These are phyloP conservation scores for Climacium dendroides DNA, from an alignment of 225 moss, liverwort and hornwort species.

Conservation along the genomic window DNA sequence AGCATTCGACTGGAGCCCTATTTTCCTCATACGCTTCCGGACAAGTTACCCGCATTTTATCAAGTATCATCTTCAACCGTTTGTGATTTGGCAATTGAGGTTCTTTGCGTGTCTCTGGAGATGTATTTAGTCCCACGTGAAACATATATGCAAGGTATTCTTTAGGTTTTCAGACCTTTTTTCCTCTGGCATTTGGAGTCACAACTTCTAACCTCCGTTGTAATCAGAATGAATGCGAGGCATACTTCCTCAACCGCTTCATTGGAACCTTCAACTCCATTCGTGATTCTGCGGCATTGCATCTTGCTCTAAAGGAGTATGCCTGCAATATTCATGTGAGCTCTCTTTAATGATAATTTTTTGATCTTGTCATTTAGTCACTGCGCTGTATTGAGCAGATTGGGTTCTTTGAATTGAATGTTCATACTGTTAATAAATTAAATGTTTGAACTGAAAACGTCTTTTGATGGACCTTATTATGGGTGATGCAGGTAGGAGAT, in stretches of 20 bases:
- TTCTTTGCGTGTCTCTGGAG: background rate
- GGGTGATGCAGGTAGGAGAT: conserved; percentile 65
- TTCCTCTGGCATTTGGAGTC: background rate
- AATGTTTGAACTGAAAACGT: background rate
- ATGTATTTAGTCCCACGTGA: background rate
- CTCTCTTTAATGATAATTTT: background rate
- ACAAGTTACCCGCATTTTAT: conserved; percentile 55
- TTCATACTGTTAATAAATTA: background rate
- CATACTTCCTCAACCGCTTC: conserved; percentile 82
- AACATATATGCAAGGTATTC: background rate
- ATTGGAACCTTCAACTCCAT: conserved; percentile 87
- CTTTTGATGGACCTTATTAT: background rate
- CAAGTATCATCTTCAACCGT: conserved; percentile 44
- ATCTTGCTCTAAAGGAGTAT: conserved; percentile 82
- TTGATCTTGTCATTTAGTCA: background rate
- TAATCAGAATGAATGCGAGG: conserved; percentile 78
- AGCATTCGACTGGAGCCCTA: conserved; percentile 78
- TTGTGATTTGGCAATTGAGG: background rate
- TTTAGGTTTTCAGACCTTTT: background rate
- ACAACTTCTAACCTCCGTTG: background rate
- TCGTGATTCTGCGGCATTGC: conserved; percentile 75
- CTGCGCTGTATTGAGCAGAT: background rate
- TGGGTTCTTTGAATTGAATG: background rate
- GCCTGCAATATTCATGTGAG: conserved; percentile 91
- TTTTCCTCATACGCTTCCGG: conserved; percentile 75